Evolutionary conservation across 306 rosid genomes (phyloP), one percentile per base, ranked within the genome.

Genomic region (Trifolium repens): DNA sequence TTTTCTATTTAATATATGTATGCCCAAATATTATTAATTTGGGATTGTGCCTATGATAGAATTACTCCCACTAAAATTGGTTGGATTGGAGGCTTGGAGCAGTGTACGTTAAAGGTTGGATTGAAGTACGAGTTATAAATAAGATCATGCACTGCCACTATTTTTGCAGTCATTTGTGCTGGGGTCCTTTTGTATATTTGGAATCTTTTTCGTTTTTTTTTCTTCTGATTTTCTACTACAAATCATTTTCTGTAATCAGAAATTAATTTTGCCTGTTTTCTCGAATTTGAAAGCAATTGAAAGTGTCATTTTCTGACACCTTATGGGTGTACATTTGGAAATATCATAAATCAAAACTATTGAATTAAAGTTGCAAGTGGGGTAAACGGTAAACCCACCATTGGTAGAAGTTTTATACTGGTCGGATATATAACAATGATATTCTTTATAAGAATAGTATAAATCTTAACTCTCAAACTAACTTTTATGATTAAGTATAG

Each of bases 171-270:
- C 16, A 61, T 27, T 27, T 69, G 77, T 47, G 57, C 35, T 43
- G 72, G 80, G 78, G 49, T 59, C 81, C 72, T 60, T 61, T 58
- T 17, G 2, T 34, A 9, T 47, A 30, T 0, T 32, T 60, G 69
- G 85, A 82, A 82, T 77, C 82, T 72, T 82, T 70, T 63, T 74
- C 9, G 35, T 67, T 67, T 67, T 13, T 24, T 17, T 17, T 17
- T 17, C 0, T 17, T 67, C n/a, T 67, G 15, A 1, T 58, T 69
- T 69, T 61, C 12, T 71, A 64, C 46, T 15, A 9, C 11, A 76
- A 76, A 76, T 47, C 24, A 46, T 34, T 59, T 37, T 46, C 42
- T 69, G 22, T 27, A 30, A 17, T 35, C 43, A 13, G 6, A 75
- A 75, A 59, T 59, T 9, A 69, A 73, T 67, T 72, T 49, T 67